Percentiles rank a stretch among this genome's conserved stretches.
Evolutionary conservation across 495 filamentous ascomycete species (phyloP).

Genomic region (Pseudevernia furfuracea): DNA sequence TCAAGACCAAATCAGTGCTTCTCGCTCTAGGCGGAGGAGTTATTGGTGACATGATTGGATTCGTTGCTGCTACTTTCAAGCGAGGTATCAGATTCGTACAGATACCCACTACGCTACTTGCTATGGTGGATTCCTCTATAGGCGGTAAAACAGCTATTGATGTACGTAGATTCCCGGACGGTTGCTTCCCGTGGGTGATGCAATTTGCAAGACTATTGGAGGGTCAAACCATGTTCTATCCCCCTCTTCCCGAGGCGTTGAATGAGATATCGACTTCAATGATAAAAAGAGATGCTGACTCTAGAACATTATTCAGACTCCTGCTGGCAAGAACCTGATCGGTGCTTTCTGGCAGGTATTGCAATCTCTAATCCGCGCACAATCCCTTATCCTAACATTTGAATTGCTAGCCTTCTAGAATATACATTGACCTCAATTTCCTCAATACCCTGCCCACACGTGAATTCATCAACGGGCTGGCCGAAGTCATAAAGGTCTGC

Average conservation of each 20-base stretch:
- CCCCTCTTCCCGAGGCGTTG: not conserved
- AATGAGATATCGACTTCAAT: not conserved
- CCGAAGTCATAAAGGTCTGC: conserved; percentile 79
- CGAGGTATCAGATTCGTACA: conserved; percentile 92
- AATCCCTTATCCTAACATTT: not conserved
- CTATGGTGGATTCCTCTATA: conserved; percentile 98
- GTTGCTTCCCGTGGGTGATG: not conserved
- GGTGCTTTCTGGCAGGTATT: conserved; percentile 81
- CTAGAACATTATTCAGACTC: conserved; percentile 27
- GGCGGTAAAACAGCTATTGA: conserved; percentile 98
- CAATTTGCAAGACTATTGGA: not conserved
- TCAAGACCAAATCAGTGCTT: conserved; percentile 88
- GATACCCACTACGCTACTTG: conserved; percentile 86
- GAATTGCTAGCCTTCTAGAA: conserved; percentile 53
- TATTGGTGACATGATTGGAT: conserved; percentile 95
- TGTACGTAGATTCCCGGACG: not conserved
- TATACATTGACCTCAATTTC: conserved; percentile 91
- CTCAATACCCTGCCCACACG: conserved; percentile 83
- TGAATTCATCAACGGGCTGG: conserved; percentile 98
- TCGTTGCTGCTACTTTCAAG: conserved; percentile 97
- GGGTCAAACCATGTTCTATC: not conserved
- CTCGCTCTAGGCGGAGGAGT: conserved; percentile 96
- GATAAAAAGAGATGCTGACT: not conserved
- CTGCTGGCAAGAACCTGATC: conserved; percentile 93
- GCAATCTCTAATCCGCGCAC: not conserved